Evolutionary conservation across 192 early-diverging fungal species (phyloP).

Genomic region (Allomyces arbusculus): DNA sequence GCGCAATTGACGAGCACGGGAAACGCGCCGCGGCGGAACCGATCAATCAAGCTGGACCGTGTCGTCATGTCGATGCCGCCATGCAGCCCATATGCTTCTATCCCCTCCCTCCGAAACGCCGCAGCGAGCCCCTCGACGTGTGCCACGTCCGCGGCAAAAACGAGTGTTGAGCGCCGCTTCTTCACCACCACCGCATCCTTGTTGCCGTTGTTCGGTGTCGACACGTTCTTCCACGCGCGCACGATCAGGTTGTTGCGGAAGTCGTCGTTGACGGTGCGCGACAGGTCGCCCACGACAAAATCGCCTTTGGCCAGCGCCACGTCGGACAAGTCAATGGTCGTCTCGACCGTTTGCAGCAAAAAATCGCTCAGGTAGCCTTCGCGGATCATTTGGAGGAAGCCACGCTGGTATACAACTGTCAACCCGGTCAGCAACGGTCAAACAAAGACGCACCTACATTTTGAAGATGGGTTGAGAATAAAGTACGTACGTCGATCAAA

Average conservation of each 20-base stretch:
- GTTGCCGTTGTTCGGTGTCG: slow-evolving; percentile 7
- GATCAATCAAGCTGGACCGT: slow-evolving; percentile 31
- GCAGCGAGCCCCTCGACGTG: slow-evolving; percentile 42
- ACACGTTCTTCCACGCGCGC: slow-evolving; percentile 33
- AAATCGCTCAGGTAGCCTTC: slow-evolving; percentile 44
- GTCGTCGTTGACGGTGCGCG: slow-evolving; percentile 30
- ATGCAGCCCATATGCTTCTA: slow-evolving; percentile 22
- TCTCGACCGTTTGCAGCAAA: slow-evolving; percentile 42
- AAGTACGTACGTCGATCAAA: slow-evolving; percentile 58
- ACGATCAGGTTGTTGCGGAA: slow-evolving; percentile 42
- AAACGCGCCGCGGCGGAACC: slow-evolving; percentile 35
- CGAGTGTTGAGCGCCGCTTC: slow-evolving; percentile 41
- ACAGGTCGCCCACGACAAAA: slow-evolving; percentile 32
- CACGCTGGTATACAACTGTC: slow-evolving; percentile 18
- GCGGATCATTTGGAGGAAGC: slow-evolving; percentile 63
- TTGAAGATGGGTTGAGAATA: too few relatives aligned
- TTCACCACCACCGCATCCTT: not conserved
- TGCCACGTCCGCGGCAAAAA: slow-evolving; percentile 70
- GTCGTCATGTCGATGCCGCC: slow-evolving; percentile 22
- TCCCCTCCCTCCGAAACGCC: slow-evolving; percentile 24
- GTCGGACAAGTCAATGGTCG: slow-evolving; percentile 25
- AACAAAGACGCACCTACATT: too few relatives aligned
- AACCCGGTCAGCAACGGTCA: too few relatives aligned
- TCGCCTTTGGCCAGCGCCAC: slow-evolving; percentile 30
- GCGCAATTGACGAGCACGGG: slow-evolving; percentile 82